phyloP scores from a whole-genome alignment of 805 yeast species.

The Nakazawaea wyomingensis region DNA sequence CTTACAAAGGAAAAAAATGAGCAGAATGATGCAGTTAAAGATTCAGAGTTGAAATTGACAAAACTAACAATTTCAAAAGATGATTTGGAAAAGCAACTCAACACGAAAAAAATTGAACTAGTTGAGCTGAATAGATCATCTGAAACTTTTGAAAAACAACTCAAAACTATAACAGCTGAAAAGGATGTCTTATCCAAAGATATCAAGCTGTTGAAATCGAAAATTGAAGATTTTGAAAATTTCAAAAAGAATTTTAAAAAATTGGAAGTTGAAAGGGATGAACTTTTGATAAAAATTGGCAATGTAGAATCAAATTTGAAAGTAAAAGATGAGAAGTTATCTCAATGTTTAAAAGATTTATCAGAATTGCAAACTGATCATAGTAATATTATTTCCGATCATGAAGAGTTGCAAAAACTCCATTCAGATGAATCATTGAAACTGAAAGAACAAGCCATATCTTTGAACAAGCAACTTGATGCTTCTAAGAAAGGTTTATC shows the following conservation, averaged over 20 bases:
- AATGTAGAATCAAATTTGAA: conserved; percentile 1
- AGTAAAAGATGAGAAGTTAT: conserved; percentile 9
- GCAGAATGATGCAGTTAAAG: background rate
- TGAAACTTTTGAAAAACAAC: background rate
- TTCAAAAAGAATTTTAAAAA: no score
- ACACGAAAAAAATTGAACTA: background rate
- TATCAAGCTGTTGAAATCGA: no score
- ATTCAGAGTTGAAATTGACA: background rate
- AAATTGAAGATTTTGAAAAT: no score
- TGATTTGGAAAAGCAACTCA: background rate
- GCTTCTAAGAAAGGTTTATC: background rate
- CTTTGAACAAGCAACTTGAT: background rate
- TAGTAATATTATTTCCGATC: background rate
- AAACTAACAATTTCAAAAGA: background rate
- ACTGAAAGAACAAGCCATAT: background rate
- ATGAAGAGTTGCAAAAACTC: background rate
- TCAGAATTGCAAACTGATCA: conserved; percentile 9
- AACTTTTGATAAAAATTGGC: no score
- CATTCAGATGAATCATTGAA: conserved; percentile 6
- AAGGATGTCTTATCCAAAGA: no score
- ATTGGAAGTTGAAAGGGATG: no score
- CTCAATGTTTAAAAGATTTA: conserved; percentile 2
- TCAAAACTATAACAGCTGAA: background rate
- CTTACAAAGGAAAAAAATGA: background rate
- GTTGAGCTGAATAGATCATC: background rate